Evolutionary conservation across 805 yeast genomes (phyloP).

Genomic region (Starmerella scarabaei): DNA sequence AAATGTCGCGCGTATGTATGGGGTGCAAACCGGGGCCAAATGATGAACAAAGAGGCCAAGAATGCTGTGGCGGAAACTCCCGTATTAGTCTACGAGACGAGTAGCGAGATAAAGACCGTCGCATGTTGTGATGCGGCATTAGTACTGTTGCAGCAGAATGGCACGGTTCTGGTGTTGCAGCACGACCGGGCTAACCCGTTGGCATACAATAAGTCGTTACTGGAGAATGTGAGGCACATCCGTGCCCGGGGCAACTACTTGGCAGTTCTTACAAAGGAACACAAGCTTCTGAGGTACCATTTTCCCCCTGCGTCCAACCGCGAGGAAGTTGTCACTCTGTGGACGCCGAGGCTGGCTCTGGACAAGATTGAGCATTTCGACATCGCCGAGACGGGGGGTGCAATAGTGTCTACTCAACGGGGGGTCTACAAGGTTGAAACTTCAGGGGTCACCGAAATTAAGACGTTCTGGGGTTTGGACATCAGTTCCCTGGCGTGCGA

Average conservation of each 20-base stretch:
- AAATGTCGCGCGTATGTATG: constrained; percentile 16
- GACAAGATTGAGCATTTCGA: constrained; percentile 15
- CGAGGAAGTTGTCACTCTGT: constrained; percentile 4
- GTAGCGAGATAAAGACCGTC: constrained; percentile 10
- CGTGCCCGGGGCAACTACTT: constrained; percentile 13
- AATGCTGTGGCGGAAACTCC: constrained; percentile 12
- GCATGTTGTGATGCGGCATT: constrained; percentile 14
- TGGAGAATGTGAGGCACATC: constrained; percentile 2
- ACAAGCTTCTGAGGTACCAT: constrained; percentile 8
- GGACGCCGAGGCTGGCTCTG: constrained; percentile 12
- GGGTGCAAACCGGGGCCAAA: constrained; percentile 22
- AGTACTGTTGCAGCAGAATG: constrained; percentile 12
- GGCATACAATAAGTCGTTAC: constrained; percentile 3
- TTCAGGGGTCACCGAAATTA: constrained; percentile 4
- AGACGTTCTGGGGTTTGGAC: background rate
- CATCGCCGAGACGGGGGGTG: constrained; percentile 16
- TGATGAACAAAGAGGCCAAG: constrained; percentile 10
- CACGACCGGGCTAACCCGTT: constrained; percentile 1
- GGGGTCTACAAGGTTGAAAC: constrained; percentile 17
- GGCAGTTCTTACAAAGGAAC: constrained; percentile 10
- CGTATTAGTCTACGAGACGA: constrained; percentile 4
- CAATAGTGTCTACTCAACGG: constrained; percentile 16
- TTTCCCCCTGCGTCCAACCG: background rate
- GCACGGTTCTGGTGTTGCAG: constrained; percentile 6
- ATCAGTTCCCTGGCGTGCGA: background rate